phyloP scores from a whole-genome alignment of 2,329 filamentous ascomycete genomes.

The Ascochyta pisi region DNA sequence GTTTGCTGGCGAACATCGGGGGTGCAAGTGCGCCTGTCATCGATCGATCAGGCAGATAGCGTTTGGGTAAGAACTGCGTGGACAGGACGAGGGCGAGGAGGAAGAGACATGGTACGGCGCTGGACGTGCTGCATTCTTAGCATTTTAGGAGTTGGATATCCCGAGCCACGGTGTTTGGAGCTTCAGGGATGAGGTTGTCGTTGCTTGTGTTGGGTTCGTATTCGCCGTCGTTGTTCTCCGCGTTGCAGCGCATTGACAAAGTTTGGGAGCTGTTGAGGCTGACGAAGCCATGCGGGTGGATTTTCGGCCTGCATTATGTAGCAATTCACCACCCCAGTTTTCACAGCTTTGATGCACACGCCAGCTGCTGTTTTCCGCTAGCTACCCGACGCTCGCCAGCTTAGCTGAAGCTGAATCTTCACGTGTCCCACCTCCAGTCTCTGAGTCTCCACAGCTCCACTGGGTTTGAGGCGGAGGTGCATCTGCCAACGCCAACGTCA shows the following conservation, averaged over 20 bases:
- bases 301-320: conserved; percentile 15
- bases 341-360: conserved; percentile 15
- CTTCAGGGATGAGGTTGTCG: neutral
- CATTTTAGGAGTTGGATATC: conserved; percentile 27
- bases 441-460: conserved; percentile 17
- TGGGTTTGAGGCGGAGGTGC: conserved; percentile 9
- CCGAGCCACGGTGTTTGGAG: conserved; percentile 15
- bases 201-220: conserved; percentile 13
- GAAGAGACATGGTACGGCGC: neutral
- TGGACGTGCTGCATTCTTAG: conserved; percentile 10
- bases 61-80: conserved; percentile 20
- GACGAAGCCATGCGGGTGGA: conserved; percentile 10
- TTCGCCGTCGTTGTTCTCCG: conserved; percentile 5
- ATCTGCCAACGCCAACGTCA: conserved; percentile 14
- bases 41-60: conserved; percentile 42
- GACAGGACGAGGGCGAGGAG: neutral
- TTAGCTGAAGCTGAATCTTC: conserved; percentile 13
- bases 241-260: conserved; percentile 8
- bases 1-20: conserved; percentile 56
- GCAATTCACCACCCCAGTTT: conserved; percentile 4
- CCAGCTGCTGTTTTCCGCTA: conserved; percentile 7
- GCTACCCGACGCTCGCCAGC: conserved; percentile 14
- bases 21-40: conserved; percentile 44
- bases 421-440: conserved; percentile 15
- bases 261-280: conserved; percentile 15